A percentile compares a stretch with the other conserved stretches of the same genome.
Evolutionary conservation across 2,329 filamentous ascomycete species (phyloP).

Genomic region (Aspergillus terreus): DNA sequence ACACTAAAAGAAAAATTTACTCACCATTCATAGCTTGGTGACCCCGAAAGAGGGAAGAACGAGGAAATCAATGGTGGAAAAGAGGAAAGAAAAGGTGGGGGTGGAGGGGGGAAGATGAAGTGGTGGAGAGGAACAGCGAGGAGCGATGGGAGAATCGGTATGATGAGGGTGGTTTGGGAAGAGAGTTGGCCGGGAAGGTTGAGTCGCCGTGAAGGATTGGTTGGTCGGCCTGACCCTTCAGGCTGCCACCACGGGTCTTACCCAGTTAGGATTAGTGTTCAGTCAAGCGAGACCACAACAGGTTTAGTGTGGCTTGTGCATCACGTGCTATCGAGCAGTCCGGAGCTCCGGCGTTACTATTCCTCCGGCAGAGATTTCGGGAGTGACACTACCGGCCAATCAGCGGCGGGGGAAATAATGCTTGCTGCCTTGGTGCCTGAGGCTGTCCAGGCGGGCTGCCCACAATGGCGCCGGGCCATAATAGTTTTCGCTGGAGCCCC

Average conservation of each 20-base stretch:
- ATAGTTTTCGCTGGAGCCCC: slow-evolving; percentile 24
- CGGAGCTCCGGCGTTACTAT: slow-evolving; percentile 10
- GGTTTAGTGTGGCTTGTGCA: slow-evolving; percentile 12
- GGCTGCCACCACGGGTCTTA: slow-evolving; percentile 17
- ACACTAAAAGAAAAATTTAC: slow-evolving; percentile 37
- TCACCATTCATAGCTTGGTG: slow-evolving; percentile 59
- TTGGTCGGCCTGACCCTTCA: slow-evolving; percentile 24
- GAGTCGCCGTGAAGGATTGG: slow-evolving; percentile 27
- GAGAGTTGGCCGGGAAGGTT: slow-evolving; percentile 28
- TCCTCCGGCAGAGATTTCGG: slow-evolving; percentile 10
- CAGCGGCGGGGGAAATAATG: slow-evolving; percentile 17
- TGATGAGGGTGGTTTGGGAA: slow-evolving; percentile 32
- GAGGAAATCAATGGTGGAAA: slow-evolving; percentile 31
- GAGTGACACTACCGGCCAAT: slow-evolving; percentile 12
- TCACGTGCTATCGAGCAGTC: slow-evolving; percentile 13
- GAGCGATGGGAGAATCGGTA: slow-evolving; percentile 26
- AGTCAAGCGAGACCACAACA: slow-evolving; percentile 20
- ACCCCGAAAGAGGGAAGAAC: slow-evolving; percentile 40
- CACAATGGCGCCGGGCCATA: slow-evolving; percentile 19
- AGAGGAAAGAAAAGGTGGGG: slow-evolving; percentile 17
- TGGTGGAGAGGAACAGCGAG: slow-evolving; percentile 32
- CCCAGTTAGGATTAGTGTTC: slow-evolving; percentile 8
- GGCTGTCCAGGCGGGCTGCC: slow-evolving; percentile 13
- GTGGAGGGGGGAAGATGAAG: slow-evolving; percentile 17
- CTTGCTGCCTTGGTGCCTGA: slow-evolving; percentile 13